These are phyloP conservation scores for Abortiporus biennis DNA, from an alignment of 1,284 basidiomycete species.

Conservation along the genomic window DNA sequence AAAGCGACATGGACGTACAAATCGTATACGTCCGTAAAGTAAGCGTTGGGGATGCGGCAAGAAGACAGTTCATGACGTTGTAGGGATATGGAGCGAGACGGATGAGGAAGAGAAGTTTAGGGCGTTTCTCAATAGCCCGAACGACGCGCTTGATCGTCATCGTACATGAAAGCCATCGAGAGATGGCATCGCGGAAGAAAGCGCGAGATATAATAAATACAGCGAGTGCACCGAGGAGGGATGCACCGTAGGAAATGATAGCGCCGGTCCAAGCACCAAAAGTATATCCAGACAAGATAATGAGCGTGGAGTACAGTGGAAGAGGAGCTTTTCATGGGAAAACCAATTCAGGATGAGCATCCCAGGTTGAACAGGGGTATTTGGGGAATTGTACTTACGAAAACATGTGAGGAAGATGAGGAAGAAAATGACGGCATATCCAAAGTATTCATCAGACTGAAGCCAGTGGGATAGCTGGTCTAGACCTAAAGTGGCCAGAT, in stretches of 20 bases:
- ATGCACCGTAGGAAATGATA: conserved; percentile 80
- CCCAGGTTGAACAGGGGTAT: conserved; percentile 13
- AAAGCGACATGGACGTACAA: conserved; percentile 78
- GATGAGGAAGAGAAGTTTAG: conserved; percentile 80
- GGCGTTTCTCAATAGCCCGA: conserved; percentile 81
- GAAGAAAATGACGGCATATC: conserved; percentile 66
- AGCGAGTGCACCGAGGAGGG: conserved; percentile 70
- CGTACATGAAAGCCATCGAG: conserved; percentile 63
- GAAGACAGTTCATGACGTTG: conserved; percentile 87
- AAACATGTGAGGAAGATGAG: conserved; percentile 81
- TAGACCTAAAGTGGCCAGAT: conserved; percentile 49
- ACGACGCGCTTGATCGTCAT: conserved; percentile 69
- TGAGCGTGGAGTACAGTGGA: conserved; percentile 84
- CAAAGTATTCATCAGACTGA: conserved; percentile 57
- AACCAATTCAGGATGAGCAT: conserved; percentile 14
- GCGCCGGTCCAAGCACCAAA: conserved; percentile 79
- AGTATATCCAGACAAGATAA: conserved; percentile 83
- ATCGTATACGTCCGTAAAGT: conserved; percentile 71
- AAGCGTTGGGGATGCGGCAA: conserved; percentile 82
- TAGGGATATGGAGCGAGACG: conserved; percentile 81
- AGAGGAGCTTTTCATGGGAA: conserved; percentile 51
- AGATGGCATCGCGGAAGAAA: conserved; percentile 64
- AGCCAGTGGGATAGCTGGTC: conserved; percentile 72
- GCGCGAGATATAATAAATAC: conserved; percentile 75
- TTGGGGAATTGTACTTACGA: conserved; percentile 46